Percentiles rank a stretch among this genome's conserved stretches.
Evolutionary conservation across 163 green algal species (phyloP).

Genomic region (Smithsoniella earleae): DNA sequence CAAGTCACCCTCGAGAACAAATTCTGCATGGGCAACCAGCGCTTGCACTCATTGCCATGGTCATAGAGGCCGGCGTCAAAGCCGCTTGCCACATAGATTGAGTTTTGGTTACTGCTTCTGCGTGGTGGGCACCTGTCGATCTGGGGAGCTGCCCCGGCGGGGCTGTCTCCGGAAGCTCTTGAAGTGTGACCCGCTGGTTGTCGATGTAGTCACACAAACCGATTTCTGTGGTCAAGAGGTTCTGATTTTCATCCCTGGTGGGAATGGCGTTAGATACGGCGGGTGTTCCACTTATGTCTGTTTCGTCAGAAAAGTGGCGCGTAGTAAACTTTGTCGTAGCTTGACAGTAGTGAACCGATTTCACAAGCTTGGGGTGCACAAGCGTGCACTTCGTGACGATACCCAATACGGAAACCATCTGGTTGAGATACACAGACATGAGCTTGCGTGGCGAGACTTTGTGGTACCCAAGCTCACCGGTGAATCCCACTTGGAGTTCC

Average conservation of each 20-base stretch:
- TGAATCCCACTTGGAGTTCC: conserved; percentile 54
- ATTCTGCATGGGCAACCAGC: no score
- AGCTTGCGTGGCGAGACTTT: conserved; percentile 77
- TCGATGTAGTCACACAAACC: conserved; percentile 85
- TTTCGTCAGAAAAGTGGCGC: conserved; percentile 80
- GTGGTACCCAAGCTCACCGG: conserved; percentile 67
- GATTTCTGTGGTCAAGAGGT: conserved; percentile 77
- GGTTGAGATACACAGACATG: conserved; percentile 59
- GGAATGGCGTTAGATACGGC: conserved; percentile 43
- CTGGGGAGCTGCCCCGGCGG: conserved; percentile 87
- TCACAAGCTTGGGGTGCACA: conserved; percentile 84
- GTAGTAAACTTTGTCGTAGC: conserved; percentile 58
- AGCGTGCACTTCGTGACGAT: conserved; percentile 91
- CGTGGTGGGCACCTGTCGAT: conserved; percentile 34
- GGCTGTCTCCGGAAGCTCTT: conserved; percentile 95
- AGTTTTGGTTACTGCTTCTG: background rate
- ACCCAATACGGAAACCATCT: conserved; percentile 81
- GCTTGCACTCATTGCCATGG: background rate
- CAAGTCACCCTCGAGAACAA: conserved; percentile 75
- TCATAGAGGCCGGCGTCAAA: conserved; percentile 28
- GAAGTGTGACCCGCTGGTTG: conserved; percentile 77
- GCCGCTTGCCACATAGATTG: background rate
- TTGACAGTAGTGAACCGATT: conserved; percentile 83
- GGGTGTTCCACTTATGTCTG: conserved; percentile 49
- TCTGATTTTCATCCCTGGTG: conserved; percentile 67